Evolutionary conservation across 495 filamentous ascomycete species (phyloP), one percentile per base, ranked within the genome.

Genomic region (Neurospora cerealis): DNA sequence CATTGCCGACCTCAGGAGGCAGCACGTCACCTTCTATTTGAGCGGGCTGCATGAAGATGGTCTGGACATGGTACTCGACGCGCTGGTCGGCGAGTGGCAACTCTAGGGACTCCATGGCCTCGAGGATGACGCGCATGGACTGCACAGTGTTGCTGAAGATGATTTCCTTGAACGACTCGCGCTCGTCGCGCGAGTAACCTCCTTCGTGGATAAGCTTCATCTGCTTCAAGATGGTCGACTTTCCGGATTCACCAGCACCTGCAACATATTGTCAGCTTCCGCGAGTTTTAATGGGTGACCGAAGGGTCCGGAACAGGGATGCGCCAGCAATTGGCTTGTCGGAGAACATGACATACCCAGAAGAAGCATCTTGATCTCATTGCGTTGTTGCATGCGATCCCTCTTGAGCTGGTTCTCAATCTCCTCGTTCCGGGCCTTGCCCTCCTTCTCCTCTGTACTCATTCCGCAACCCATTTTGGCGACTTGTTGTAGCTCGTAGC

Each of bases 401-500:
- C 91, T 89, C 87, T 97, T 96, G 80, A 99, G 87, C 87, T 95
- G 92, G 83, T 97, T 98, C 85, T 99, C 96, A 81, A 99, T 99
- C 90, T 97, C 94, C 88, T 98, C 96, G 83, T 99, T 98, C 78
- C 95, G 90, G 84, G 93, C 91, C 92, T 97, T 98, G 85, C 96
- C 96, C 93, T 99, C 96, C 93, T 97, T 98, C 86, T 98, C 96
- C 89, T 98, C 96, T 79, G 96, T 97, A 80, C 96, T 98, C 94
- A 97, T 97, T 84, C 94, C 95, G 83, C 96, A 99, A 91, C 96
- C 96, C 96, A 99, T 99, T 77, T 88, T 93, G 93, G 80, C 88
- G 82, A 71, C 71, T 77, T 73, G 73, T 75, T 38, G 74, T 73
- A 39, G 70, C 73, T 9, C 60, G 71, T 71, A 69, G 73, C 60